Evolutionary conservation across 225 moss, liverwort and hornwort genomes (phyloP), one percentile per base, ranked within the genome.

Genomic region (Bryoerythrophyllum caledonicum): DNA sequence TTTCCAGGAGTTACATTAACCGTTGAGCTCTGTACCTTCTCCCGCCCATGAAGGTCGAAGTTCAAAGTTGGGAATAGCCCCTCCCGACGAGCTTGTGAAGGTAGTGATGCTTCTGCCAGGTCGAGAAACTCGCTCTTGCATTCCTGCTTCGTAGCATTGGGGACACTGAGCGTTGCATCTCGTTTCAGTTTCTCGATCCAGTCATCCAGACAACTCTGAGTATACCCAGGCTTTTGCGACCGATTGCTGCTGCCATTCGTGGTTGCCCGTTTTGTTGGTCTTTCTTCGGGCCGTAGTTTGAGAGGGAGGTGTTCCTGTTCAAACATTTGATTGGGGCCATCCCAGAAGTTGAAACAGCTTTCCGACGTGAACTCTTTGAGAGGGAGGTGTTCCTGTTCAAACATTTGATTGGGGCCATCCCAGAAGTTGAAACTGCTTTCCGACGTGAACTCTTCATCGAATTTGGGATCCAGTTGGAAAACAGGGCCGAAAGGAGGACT

Each of bases 151-250:
- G 15, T 53, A 19, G 25, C 17, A 52, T 44, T 55, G 4, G 26
- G 23, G 19, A 27, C 37, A 25, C 7, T 49, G 19, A 49, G 48
- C 19, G 19, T 44, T 23, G 40, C 19, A 15, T 66, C 72, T 78
- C 26, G 41, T 44, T 78, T 78, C 58, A 30, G 19, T 40, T 57
- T 58, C 32, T 65, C 54, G 64, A 78, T 71, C 78, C 72, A 78
- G 11, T 66, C 38, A 24, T 78, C 65, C 35, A 78, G 46, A 58
- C 41, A 65, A 30, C 72, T 65, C 49, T 72, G 65, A 10, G 59
- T 26, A 32, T 63, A 78, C 14, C 17, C 44, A 43, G 59, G 72
- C 78, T 65, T 65, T 59, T 46, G 64, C 32, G 54, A 63, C 21
- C 43, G 55, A 26, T 23, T 61, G 25, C 37, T 59, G 10, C 37